phyloP scores from a whole-genome alignment of 2,329 filamentous ascomycete species.

The Alternaria hordeiaustralica region DNA sequence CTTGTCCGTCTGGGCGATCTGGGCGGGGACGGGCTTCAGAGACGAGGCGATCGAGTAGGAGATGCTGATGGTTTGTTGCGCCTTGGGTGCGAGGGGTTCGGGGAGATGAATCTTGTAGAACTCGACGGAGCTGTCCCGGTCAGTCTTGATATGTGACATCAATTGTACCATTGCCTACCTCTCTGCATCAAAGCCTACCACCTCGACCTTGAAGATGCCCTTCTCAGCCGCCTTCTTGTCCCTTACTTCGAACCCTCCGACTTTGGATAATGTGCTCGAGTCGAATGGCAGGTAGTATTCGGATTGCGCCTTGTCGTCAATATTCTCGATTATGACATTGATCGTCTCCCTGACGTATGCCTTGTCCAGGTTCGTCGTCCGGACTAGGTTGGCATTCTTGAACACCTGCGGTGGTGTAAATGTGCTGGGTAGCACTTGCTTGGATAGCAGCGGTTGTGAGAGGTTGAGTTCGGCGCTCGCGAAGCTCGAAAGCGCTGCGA shows the following conservation, averaged over 20 bases:
- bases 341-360: constrained; percentile 87
- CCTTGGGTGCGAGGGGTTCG: constrained; percentile 73
- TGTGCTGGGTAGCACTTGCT: constrained; percentile 55
- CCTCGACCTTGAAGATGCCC: constrained; percentile 71
- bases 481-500: constrained; percentile 67
- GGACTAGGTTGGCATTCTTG: constrained; percentile 90
- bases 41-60: constrained; percentile 81
- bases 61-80: constrained; percentile 85
- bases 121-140: constrained; percentile 54
- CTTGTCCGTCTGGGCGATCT: constrained; percentile 81
- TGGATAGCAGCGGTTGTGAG: constrained; percentile 62
- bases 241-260: constrained; percentile 89
- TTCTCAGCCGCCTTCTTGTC: constrained; percentile 82
- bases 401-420: constrained; percentile 92
- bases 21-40: constrained; percentile 79
- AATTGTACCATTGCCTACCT: constrained; percentile 51
- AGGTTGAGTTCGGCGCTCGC: constrained; percentile 64
- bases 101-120: constrained; percentile 87
- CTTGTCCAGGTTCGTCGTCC: constrained; percentile 91
- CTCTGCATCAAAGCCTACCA: constrained; percentile 64
- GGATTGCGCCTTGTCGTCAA: constrained; percentile 76
- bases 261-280: constrained; percentile 71
- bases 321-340: constrained; percentile 94
- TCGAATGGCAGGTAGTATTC: constrained; percentile 94
- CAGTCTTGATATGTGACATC: background rate